Evolutionary conservation across 2,329 filamentous ascomycete genomes (phyloP), one percentile per base, ranked within the genome.

Genomic region (Pseudogymnoascus sp.): DNA sequence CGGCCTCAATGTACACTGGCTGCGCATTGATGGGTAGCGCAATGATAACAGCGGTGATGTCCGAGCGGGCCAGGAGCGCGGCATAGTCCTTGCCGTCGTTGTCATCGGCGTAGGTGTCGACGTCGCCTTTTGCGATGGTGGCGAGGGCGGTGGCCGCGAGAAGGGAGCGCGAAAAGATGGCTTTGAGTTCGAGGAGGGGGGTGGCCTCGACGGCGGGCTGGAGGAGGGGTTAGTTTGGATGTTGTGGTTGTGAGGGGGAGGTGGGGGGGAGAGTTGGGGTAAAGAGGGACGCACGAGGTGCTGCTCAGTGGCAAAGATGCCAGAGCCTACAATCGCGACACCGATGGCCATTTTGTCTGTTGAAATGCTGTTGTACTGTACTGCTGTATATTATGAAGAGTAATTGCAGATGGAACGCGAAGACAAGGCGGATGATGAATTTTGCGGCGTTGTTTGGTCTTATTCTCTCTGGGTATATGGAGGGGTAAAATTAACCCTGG

Each of bases 311-410:
- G 81, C 82, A 68, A 87, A 87, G 68, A 87, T 83, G 69, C 85
- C 85, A 65, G 82, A 81, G 38, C 85, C 86, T 62, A 88, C 80
- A 63, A 88, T 78, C 50, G 86, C 86, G 44, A 87, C 76, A 64
- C 82, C 81, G 61, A 82, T 74, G 26, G 76, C 66, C 72, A 73
- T 74, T 56, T 13, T 56, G 26, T 56, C 26, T 4, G 26, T 31
- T 56, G 47, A 33, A n/a, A 56, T 26, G 26, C 14, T 53, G 26
- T 6, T n/a, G 47, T 31, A 53, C 14, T 24, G 26, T 29, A 29
- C 26, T 29, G 26, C 7, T 29, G 26, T 33, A 33, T 11, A 33
- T 33, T 33, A 3, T 4, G 31, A 16, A 21, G 24, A 24, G 42
- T 7, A 29, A 16, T 24, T 53, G 26, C n/a, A 31, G 47, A 19